Evolutionary conservation across 768 basidiomycete genomes (phyloP), one percentile per base, ranked within the genome.

Genomic region (Leccinum disarticulatum): DNA sequence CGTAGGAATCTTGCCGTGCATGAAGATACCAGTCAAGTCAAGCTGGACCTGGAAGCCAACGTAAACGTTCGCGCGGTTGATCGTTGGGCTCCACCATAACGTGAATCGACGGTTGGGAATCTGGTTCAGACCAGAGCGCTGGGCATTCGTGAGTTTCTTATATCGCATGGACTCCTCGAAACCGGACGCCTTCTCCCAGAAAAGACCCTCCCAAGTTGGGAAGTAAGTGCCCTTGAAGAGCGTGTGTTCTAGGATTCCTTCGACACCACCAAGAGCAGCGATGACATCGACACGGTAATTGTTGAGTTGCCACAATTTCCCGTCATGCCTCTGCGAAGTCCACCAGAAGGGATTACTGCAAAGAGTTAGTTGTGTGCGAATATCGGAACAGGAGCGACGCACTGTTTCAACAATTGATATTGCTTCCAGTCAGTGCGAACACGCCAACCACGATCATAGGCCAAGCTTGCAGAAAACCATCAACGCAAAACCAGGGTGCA

Each of bases 31-130:
- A 14, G 97, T 99, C 62, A 99, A 76, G 82, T 99, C 97, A 50
- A 99, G 84, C 70, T 98, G 96, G 19, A 99, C 97, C 74, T 98
- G 97, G 92, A 99, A 99, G 85, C 97, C 97, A 73, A 98, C 95
- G 69, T 97, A 97, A 71, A 98, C 95, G 71, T 99, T 99, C 56
- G 97, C 96, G 64, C 97, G 93, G 76, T 98, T 98, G 80, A 98
- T 98, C 0, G 96, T 98, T 27, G 95, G 95, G 71, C 91, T 93
- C 95, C 95, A 97, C 97, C 97, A 99, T 10, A 99, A 81, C 4
- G 96, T 98, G 80, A 98, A 98, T 13, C 93, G 92, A 87, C 96
- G 95, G 73, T 98, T 98, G 7, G 96, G 96, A 72, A 98, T 96
- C 73, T 96, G 95, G 72, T 93, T 93, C 48, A 96, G 78, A 91